Base-by-base conservation (phyloP, 208 protist genomes). In the Entamoeba nuttalli region DNA sequence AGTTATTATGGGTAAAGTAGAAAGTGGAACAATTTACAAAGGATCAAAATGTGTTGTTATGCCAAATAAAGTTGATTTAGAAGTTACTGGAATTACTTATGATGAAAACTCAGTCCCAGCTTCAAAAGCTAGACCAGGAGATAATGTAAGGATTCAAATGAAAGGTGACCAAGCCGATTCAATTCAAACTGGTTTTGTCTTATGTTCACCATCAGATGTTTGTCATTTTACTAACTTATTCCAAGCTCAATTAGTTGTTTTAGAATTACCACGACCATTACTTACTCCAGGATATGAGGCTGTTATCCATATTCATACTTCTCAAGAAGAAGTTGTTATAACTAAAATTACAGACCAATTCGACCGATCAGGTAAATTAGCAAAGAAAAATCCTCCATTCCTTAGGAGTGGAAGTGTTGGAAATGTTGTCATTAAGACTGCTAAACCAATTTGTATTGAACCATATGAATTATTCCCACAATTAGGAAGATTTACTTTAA, bases 251-350 rank as follows among this genome's bases (percentile, higher is more conserved):
- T 30, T 93, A 57, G 48, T 53, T 57, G 11, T 95, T 9, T 30
- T 95, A 2, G 51, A 95, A 21, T 19, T 95, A 5, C 25, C 55
- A 14, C n/a, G 48, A 30, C 48, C 51, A 44, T 52, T 95, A 35
- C 25, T 95, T 94, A 30, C 94, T 30, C 14, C 5, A 21, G 94
- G 94, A 41, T 94, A 52, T 50, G 14, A 52, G 15, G 17, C 21
- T 19, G 50, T 95, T n/a, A 35, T 95, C 3, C 94, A 95, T 55
- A 95, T 95, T 21, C 94, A 95, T 50, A 21, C 94, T 5, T 11
- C 41, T 14, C 5, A 19, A 57, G 35, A 41, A 41, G 62, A 94
- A 48, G 94, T 95, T 25, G n/a, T 21, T 17, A 73, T 95, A 35
- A 51, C n/a, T 11, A 50, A 48, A 19, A 94, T 95, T 35, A 17